Base-by-base conservation (phyloP, 768 basidiomycete genomes). In the Xerocomus spinulosus region DNA sequence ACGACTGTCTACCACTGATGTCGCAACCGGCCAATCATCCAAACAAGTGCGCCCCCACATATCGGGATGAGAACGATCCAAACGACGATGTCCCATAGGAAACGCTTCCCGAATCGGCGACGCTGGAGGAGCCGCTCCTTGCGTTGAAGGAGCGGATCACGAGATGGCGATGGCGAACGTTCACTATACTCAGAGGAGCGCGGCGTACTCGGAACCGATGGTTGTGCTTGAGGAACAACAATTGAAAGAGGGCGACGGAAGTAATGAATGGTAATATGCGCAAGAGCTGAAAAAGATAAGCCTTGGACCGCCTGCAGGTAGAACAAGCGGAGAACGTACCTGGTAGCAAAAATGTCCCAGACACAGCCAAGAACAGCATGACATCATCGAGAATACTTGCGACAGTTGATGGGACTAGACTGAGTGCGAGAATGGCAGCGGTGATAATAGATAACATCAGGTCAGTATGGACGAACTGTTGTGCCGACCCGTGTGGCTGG, bases 71-170 rank as follows among this genome's bases (percentile, higher is more conserved):
- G 72, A 10, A 87, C 68, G n/a, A 82, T 52, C 82, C 89, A 92
- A 20, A 87, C 82, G 14, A 83, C 81, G n/a, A 88, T 59, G 64
- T 94, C 90, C 87, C 91, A 93, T 14, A 84, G 64, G 32, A 95
- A 68, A 25, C 93, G 75, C 55, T 80, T 80, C 32, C 80, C 79
- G 36, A 83, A 74, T 56, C 92, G 79, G 38, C 77, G 74, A 46
- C 79, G 79, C 68, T 96, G 93, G 50, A 97, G 69, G 34, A 82
- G 82, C 38, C 81, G 73, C 67, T 97, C 93, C 70, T 97, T 97
- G 51, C 87, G 76, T 57, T 87, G 81, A 26, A 97, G 70, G 18
- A 97, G 79, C 48, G 87, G 83, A 59, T 89, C 86, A 17, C 72
- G 67, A 13, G 72, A 66, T 33, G 72, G 58, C 32, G 52, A 67